Conservation (phyloP, 257 asterid species). For the Lithospermum erythrorhizon region DNA sequence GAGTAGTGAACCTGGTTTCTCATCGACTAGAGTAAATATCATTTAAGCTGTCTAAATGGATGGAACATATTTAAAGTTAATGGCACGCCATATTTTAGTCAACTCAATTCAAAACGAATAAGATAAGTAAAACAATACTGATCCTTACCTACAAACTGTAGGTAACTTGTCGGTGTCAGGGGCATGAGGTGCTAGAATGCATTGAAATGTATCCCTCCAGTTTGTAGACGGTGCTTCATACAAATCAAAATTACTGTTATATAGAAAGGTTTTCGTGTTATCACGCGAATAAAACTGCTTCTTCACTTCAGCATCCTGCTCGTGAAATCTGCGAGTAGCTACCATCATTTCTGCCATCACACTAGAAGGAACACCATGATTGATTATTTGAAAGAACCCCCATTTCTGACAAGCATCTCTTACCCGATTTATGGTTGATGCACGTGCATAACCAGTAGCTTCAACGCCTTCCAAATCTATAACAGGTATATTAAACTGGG, state of each 20-base stretch:
- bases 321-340: conserved; percentile 10
- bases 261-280: neutral
- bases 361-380: conserved; percentile 9
- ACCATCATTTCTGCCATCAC: conserved; percentile 11
- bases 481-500: conserved; percentile 2
- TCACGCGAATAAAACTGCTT: conserved; percentile 11
- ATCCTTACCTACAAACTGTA: conserved; percentile 13
- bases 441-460: neutral
- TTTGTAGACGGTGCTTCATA: conserved; percentile 4
- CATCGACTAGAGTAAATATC: too few species aligned
- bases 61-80: too few species aligned
- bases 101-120: neutral
- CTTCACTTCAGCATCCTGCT: conserved; percentile 9
- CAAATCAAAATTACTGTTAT: conserved; percentile 10
- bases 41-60: too few species aligned
- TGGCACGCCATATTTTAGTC: too few species aligned
- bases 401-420: conserved; percentile 1
- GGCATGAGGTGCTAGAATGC: conserved; percentile 13
- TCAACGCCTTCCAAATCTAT: conserved; percentile 8
- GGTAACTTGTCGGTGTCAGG: conserved; percentile 16
- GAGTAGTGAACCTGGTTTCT: too few species aligned
- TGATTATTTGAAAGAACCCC: conserved; percentile 17
- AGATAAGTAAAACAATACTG: neutral
- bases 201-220: conserved; percentile 15
- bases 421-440: conserved; percentile 3